Evolutionary conservation across 202 grass and related monocot species (phyloP), one percentile per base, ranked within the genome.

Genomic region (Miscanthus sacchariflorus): DNA sequence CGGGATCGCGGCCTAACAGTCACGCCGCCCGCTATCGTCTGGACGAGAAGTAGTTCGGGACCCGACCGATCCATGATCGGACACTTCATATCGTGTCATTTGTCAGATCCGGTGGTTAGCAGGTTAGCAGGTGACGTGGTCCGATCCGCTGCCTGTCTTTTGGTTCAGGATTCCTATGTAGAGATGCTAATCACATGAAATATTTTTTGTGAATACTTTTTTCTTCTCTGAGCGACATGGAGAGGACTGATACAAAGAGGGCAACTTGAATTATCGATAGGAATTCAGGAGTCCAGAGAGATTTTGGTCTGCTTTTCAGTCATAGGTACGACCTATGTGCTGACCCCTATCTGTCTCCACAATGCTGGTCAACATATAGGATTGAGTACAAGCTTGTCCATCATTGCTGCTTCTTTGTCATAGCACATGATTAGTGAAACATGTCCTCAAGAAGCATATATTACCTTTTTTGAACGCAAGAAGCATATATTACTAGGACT

Each of bases 311-410:
- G 14, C 12, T 33, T 12, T 56, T 23, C 38, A 78, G 70, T 58
- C 75, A 39, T 64, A 38, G 56, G 12, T 33, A 33, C 18, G 6
- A 52, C 49, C 18, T 5, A 54, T 19, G 50, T 54, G 50, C 50
- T 54, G 5, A 54, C 50, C 50, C 73, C 35, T 36, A 85, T 64
- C 5, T 66, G 68, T 27, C 45, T 66, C 80, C 44, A 18, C 70
- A 44, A 42, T 61, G 6, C 5, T 85, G 30, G 70, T 56, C 70
- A 15, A 70, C 17, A 6, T 84, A 1, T 25, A 68, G 0, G 66
- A 23, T 15, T n/a, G 27, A 15, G 12, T 30, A 65, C 15, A 48
- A 40, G 58, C 58, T 21, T 49, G 40, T 6, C 17, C 9, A 11
- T 12, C 58, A 43, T 59, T 50, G 19, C 27, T 30, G n/a, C n/a